Conservation (phyloP, 169 alveolate genomes). For the Cryptosporidium baileyi region DNA sequence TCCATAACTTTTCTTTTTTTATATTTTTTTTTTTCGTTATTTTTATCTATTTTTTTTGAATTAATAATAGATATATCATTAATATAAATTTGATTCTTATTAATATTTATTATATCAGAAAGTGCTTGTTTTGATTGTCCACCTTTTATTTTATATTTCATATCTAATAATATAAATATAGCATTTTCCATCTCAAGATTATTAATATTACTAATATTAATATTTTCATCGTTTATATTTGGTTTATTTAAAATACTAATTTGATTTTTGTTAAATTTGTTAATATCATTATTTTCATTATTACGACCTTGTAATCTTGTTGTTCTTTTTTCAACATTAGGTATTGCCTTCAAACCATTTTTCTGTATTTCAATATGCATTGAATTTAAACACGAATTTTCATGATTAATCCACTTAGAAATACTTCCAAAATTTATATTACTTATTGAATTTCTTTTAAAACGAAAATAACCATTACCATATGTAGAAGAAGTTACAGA, state of each 20-base stretch:
- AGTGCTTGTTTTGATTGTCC: conserved; percentile 2
- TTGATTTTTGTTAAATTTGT: background rate
- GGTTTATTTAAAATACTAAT: background rate
- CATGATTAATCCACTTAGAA: background rate
- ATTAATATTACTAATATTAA: background rate
- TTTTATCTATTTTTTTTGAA: background rate
- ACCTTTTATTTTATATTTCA: conserved; percentile 7
- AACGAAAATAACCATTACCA: conserved; percentile 46
- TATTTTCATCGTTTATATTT: background rate
- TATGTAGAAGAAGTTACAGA: background rate
- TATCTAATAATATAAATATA: conserved; percentile 24
- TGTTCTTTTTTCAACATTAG: background rate
- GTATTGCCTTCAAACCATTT: background rate
- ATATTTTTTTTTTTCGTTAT: background rate
- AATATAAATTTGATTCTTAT: background rate
- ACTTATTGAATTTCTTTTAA: background rate
- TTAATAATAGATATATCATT: background rate
- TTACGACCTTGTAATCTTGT: conserved; percentile 49
- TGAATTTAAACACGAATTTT: conserved; percentile 9
- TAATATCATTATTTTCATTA: background rate
- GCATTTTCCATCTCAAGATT: conserved; percentile 1
- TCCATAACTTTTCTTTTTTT: background rate
- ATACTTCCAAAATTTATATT: background rate
- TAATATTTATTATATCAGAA: background rate
- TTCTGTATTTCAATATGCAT: conserved; percentile 5